A percentile compares a stretch with the other conserved stretches of the same genome.
Evolutionary conservation across 2,329 filamentous ascomycete genomes (phyloP).

Genomic region (Aaosphaeria arxii): DNA sequence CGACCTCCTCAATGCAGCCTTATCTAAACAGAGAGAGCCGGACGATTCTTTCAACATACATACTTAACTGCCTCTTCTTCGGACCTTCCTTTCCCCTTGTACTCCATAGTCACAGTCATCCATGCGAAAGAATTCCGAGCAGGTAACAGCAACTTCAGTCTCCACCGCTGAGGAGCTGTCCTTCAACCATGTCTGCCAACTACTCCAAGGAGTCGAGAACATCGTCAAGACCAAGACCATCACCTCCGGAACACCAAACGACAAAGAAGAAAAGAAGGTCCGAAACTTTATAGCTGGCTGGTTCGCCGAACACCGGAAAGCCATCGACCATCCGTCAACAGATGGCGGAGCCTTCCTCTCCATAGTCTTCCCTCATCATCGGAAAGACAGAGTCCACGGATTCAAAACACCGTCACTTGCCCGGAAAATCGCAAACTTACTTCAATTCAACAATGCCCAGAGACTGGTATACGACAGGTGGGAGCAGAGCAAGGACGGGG

Average conservation of each 20-base stretch:
- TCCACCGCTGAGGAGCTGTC: conserved; percentile 39
- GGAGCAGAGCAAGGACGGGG: conserved; percentile 56
- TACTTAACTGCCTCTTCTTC: no score
- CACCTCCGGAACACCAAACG: conserved; percentile 20
- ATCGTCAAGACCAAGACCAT: conserved; percentile 43
- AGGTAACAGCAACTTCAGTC: no score
- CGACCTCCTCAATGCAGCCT: no score
- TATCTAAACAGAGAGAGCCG: no score
- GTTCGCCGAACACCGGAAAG: conserved; percentile 63
- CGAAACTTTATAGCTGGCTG: conserved; percentile 56
- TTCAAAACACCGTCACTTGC: conserved; percentile 63
- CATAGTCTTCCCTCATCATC: conserved; percentile 70
- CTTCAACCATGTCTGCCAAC: conserved; percentile 70
- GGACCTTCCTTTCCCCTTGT: no score
- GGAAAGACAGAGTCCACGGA: conserved; percentile 75
- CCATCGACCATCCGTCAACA: conserved; percentile 57
- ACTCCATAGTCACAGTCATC: no score
- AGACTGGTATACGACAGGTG: conserved; percentile 62
- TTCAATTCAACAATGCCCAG: conserved; percentile 64
- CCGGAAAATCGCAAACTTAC: conserved; percentile 63
- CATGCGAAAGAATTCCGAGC: no score
- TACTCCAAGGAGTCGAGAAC: conserved; percentile 66
- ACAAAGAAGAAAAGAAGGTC: conserved; percentile 20
- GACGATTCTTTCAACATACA: no score
- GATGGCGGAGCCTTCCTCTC: conserved; percentile 67